phyloP scores from a whole-genome alignment of 805 yeast genomes.

The Cyberlindnera mycetangii region DNA sequence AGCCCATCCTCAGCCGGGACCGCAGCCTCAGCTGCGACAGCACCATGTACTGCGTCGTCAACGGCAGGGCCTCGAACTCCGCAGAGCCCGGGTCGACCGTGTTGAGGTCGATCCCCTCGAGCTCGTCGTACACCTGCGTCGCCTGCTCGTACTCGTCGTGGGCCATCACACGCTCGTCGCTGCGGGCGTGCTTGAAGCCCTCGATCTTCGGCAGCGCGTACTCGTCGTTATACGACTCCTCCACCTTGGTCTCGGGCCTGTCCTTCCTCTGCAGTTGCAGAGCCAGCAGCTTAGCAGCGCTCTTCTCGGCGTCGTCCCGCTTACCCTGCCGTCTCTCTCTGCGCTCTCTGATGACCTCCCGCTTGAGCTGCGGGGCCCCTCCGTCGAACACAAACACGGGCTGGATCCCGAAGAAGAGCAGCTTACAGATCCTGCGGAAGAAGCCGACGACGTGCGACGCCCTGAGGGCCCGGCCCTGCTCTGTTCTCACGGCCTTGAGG shows the following conservation, averaged over 20 bases:
- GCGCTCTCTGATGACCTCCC: constrained; percentile 71
- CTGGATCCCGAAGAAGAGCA: constrained; percentile 78
- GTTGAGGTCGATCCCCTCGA: constrained; percentile 68
- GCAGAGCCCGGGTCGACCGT: constrained; percentile 79
- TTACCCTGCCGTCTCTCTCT: constrained; percentile 73
- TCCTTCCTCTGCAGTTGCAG: constrained; percentile 60
- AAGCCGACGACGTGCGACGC: constrained; percentile 94
- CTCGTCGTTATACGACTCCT: too few species aligned
- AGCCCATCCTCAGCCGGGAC: constrained; percentile 94
- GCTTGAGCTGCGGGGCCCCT: constrained; percentile 83
- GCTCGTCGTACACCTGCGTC: constrained; percentile 54
- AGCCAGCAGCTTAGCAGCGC: constrained; percentile 81
- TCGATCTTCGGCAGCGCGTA: constrained; percentile 77
- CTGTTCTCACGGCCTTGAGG: constrained; percentile 87
- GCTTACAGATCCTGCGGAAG: constrained; percentile 87
- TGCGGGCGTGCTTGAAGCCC: constrained; percentile 46
- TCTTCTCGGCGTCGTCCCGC: constrained; percentile 60
- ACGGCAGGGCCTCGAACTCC: constrained; percentile 74
- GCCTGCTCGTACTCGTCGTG: constrained; percentile 67
- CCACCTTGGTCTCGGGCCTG: too few species aligned
- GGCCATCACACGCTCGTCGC: constrained; percentile 73
- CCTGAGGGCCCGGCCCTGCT: constrained; percentile 70
- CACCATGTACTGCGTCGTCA: constrained; percentile 83
- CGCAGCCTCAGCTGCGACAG: constrained; percentile 77
- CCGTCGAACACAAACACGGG: constrained; percentile 97